Base-by-base conservation (phyloP, 371 early-diverging fungal genomes). In the Rhizomucor pusillus region DNA sequence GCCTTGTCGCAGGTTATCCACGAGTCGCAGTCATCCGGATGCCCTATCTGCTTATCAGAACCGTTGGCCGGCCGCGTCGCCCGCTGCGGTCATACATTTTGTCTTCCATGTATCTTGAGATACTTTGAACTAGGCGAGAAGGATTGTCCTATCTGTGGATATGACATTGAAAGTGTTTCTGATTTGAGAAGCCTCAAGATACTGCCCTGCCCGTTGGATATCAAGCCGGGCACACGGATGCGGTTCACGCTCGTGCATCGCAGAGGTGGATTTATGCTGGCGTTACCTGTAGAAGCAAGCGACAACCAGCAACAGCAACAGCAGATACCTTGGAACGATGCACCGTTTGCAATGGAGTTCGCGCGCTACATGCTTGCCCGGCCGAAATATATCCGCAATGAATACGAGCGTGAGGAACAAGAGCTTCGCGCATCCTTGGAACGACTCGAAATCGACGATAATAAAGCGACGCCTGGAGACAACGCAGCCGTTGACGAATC, bases 71-170 rank as follows among this genome's bases (percentile, higher is more conserved):
- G 92, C 16, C 77, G 91, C 37, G 81, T 91, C 6, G 91, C 94
- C 0, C 85, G 87, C 58, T 97, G 97, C 63, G 97, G 97, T 1
- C 97, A 97, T 58, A 85, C 89, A 0, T 95, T 86, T 62, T 97
- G 97, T 66, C 77, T 80, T 48, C 73, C 90, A 1, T 97, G 97
- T 66, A 77, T 95, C 10, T 63, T 89, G 25, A 90, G 91, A 40
- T 94, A 94, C 56, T 71, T 94, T n/a, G 74, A 74, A 20, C 57
- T 88, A 18, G 80, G 78, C 19, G 88, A 71, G 1, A 60, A 74
- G 14, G 90, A 90, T 54, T 97, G 97, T 57, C 97, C 97, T 3
- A 88, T 97, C 29, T 97, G 97, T 64, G 89, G 88, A 82, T 93
- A 90, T 48, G 71, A 87, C 6, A 87, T 97, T 39, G 87, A 91